Percentiles rank a stretch among this genome's conserved stretches.
Evolutionary conservation across 768 basidiomycete genomes (phyloP).

Genomic region (Leccinum longicurvipes): DNA sequence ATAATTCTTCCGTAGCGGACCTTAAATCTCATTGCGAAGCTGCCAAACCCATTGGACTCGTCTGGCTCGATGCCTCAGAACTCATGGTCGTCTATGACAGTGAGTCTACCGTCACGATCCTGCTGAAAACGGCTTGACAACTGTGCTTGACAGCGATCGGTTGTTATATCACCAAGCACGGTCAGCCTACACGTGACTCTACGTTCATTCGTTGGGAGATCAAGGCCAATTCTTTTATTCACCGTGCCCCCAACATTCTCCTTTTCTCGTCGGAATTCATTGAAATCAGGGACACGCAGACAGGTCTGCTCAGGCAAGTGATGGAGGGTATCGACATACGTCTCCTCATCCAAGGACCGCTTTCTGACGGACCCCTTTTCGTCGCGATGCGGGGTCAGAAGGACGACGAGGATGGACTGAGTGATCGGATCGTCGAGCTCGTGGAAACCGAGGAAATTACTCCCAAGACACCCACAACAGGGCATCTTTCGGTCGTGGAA

Average conservation of each 20-base stretch:
- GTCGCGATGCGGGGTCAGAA: conserved; percentile 61
- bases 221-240: conserved; percentile 57
- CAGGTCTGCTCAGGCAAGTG: conserved; percentile 76
- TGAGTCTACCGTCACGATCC: conserved; percentile 31
- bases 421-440: conserved; percentile 66
- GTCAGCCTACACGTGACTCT: conserved; percentile 56
- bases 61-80: conserved; percentile 52
- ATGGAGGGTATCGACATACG: conserved; percentile 71
- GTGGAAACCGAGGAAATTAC: conserved; percentile 63
- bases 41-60: conserved; percentile 64
- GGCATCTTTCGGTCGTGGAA: conserved; percentile 13
- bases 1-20: conserved; percentile 39
- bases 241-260: conserved; percentile 61
- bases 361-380: conserved; percentile 44
- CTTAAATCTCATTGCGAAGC: conserved; percentile 59
- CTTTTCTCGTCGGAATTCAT: conserved; percentile 74
- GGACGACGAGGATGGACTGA: conserved; percentile 53
- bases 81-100: conserved; percentile 75
- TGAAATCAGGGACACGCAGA: conserved; percentile 64
- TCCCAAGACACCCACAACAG: conserved; percentile 30
- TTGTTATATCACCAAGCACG: conserved; percentile 71
- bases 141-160: conserved; percentile 54
- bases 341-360: conserved; percentile 46
- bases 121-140: conserved; percentile 1
- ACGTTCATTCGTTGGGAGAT: conserved; percentile 79